phyloP scores from a whole-genome alignment of 805 yeast genomes.

The Ogataea nakhonphanomensis region DNA sequence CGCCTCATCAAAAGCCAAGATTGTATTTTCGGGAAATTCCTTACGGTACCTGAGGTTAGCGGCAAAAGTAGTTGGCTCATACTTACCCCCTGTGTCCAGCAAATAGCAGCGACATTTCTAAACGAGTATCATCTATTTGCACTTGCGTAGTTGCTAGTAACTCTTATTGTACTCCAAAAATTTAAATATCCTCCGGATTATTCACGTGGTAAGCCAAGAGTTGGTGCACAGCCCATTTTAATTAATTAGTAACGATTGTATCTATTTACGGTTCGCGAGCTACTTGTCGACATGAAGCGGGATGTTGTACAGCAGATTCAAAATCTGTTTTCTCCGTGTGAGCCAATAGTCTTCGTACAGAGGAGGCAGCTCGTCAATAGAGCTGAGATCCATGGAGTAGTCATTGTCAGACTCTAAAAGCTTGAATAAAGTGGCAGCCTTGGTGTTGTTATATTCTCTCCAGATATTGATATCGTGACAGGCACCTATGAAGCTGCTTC shows the following conservation, averaged over 20 bases:
- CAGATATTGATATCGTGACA: conserved; percentile 39
- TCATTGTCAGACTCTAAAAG: conserved; percentile 21
- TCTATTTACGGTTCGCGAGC: no score
- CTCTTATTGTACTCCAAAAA: not conserved
- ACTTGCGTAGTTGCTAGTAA: not conserved
- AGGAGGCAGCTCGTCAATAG: conserved; percentile 25
- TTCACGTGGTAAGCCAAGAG: not conserved
- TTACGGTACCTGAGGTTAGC: conserved; percentile 23
- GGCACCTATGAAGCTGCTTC: conserved; percentile 38
- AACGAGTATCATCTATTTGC: not conserved
- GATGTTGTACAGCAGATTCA: conserved; percentile 21
- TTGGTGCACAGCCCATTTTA: no score
- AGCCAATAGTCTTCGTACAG: conserved; percentile 29
- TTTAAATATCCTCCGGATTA: not conserved
- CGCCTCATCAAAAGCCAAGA: conserved; percentile 35
- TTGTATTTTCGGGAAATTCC: conserved; percentile 36
- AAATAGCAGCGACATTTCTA: conserved; percentile 6
- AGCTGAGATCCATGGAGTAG: conserved; percentile 14
- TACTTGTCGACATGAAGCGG: conserved; percentile 3
- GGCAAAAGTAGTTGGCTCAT: no score
- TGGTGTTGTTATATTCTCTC: conserved; percentile 37
- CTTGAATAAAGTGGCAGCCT: conserved; percentile 27
- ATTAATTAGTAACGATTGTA: no score
- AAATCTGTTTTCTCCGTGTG: conserved; percentile 16
- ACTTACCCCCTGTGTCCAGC: conserved; percentile 34